A percentile compares a stretch with the other conserved stretches of the same genome.
Evolutionary conservation across 257 asterid genomes (phyloP).

Genomic region (Nicotiana paniculata): DNA sequence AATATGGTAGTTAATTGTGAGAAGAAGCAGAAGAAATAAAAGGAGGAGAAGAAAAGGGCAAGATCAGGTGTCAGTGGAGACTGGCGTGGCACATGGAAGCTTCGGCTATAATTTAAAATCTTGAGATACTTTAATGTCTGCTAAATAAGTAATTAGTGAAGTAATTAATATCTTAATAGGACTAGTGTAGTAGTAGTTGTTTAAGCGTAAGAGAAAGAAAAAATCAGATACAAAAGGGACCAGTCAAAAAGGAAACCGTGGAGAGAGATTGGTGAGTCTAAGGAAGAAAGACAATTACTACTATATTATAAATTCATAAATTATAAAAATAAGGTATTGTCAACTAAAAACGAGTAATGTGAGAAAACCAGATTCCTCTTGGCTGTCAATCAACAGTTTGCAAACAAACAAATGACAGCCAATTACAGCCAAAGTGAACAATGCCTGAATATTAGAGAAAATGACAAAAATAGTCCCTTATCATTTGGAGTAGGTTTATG

Average conservation of each 20-base stretch:
- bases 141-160: neutral
- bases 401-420: constrained; percentile 16
- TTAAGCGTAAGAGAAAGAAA: neutral
- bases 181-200: neutral
- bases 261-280: neutral
- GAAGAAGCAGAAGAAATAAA: constrained; percentile 11
- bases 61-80: constrained; percentile 26
- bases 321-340: neutral
- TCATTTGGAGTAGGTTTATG: no score
- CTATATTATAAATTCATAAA: neutral
- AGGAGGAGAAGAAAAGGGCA: constrained; percentile 13
- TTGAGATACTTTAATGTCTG: neutral
- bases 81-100: constrained; percentile 38
- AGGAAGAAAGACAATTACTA: neutral
- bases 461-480: no score
- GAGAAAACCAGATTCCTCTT: constrained; percentile 31
- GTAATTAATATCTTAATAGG: neutral
- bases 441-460: neutral
- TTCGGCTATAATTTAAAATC: constrained; percentile 16
- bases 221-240: neutral
- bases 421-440: constrained; percentile 55
- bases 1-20: constrained; percentile 17
- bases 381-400: constrained; percentile 33
- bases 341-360: neutral
- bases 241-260: neutral